Evolutionary conservation across 164 flowering plant species (phyloP).

Genomic region (Aristolochia californica): DNA sequence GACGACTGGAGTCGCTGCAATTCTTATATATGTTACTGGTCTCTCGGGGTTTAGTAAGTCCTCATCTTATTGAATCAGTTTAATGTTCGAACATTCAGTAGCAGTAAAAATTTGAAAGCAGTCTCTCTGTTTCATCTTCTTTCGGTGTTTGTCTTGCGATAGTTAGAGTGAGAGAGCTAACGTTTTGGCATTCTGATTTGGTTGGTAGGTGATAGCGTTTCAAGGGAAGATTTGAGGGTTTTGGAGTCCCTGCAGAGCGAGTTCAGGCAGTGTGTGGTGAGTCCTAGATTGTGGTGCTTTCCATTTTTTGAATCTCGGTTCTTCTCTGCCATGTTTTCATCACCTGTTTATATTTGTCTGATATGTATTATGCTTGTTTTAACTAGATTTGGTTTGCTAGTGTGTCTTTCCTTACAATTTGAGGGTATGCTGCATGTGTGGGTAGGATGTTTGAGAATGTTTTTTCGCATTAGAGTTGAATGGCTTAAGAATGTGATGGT

Average conservation of each 20-base stretch:
- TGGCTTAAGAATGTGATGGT: background rate
- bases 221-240: constrained; percentile 60
- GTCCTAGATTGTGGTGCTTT: constrained; percentile 14
- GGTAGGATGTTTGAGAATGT: too few relatives aligned
- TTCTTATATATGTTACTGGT: constrained; percentile 64
- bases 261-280: constrained; percentile 87
- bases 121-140: background rate
- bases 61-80: background rate
- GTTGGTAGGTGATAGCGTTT: constrained; percentile 31
- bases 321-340: background rate
- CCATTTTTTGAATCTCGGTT: too few relatives aligned
- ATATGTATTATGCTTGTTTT: background rate
- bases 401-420: background rate
- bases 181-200: constrained; percentile 1
- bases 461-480: too few relatives aligned
- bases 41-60: constrained; percentile 39
- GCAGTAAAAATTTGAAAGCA: background rate
- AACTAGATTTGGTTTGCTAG: background rate
- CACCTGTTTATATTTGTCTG: background rate
- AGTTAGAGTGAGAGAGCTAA: background rate
- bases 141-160: background rate
- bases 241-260: constrained; percentile 41
- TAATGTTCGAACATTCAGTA: background rate
- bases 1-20: constrained; percentile 47
- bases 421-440: background rate